Conservation (phyloP, 2,329 filamentous ascomycete genomes). For the Colletotrichum costaricense region DNA sequence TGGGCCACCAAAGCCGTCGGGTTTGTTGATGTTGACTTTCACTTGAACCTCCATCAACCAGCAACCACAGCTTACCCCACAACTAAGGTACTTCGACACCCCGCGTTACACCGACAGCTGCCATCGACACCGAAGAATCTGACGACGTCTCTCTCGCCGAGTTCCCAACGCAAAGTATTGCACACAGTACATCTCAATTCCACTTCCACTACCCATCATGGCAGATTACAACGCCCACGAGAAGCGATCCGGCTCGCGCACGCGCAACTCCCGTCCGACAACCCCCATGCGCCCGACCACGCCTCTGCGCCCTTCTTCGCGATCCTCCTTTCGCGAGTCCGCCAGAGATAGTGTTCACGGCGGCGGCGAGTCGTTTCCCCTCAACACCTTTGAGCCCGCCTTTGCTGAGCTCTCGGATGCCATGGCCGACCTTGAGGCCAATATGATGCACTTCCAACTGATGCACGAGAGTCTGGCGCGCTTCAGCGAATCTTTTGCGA, state of each 20-base stretch:
- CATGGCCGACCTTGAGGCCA: slow-evolving; percentile 95
- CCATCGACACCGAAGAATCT: no score
- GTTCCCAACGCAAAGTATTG: not conserved
- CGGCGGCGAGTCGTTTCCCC: slow-evolving; percentile 69
- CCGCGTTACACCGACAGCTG: not conserved
- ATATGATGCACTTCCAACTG: slow-evolving; percentile 96
- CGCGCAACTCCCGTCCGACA: slow-evolving; percentile 80
- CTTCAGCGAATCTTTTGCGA: slow-evolving; percentile 96
- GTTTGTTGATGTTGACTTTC: slow-evolving; percentile 11
- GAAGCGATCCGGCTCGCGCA: slow-evolving; percentile 68
- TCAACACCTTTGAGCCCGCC: slow-evolving; percentile 86
- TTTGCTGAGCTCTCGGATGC: slow-evolving; percentile 95
- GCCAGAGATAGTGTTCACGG: slow-evolving; percentile 64
- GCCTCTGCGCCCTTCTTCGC: slow-evolving; percentile 88
- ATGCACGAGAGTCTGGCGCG: slow-evolving; percentile 95
- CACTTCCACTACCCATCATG: slow-evolving; percentile 2
- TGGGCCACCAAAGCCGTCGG: not conserved
- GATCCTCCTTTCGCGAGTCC: slow-evolving; percentile 87
- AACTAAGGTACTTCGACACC: not conserved
- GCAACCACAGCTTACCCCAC: not conserved
- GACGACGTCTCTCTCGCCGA: not conserved
- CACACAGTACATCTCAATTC: not conserved
- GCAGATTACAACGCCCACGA: slow-evolving; percentile 41
- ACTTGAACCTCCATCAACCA: not conserved
- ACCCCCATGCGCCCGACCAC: slow-evolving; percentile 94